A percentile compares a stretch with the other conserved stretches of the same genome.
These are phyloP conservation scores for Populus euphratica DNA, from an alignment of 345 rosid genomes.

Conservation along the genomic window DNA sequence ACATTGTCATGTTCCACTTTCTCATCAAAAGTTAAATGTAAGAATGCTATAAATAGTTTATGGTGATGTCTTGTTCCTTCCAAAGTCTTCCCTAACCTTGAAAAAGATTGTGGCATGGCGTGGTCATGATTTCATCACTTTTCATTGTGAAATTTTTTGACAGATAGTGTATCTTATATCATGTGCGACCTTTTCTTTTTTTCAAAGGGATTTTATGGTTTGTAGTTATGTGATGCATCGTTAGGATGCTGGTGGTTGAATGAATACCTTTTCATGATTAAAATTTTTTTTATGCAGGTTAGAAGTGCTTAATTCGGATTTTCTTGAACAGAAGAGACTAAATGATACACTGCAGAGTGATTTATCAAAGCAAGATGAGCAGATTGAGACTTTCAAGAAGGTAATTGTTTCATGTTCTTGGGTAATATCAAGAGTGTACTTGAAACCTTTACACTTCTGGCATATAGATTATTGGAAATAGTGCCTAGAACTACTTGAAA, in stretches of 20 bases:
- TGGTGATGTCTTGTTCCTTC: not conserved
- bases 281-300: conserved; percentile 42
- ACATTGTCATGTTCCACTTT: not conserved
- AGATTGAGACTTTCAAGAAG: conserved; percentile 52
- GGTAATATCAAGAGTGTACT: conserved; percentile 3
- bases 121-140: not conserved
- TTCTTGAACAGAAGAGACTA: conserved; percentile 52
- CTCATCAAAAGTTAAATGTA: not conserved
- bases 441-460: not conserved
- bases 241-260: not conserved
- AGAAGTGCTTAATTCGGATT: conserved; percentile 60
- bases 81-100: not conserved
- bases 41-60: not conserved
- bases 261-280: conserved; percentile 1
- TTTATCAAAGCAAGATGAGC: conserved; percentile 56
- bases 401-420: conserved; percentile 26
- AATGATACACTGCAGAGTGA: conserved; percentile 57
- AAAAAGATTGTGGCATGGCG: not conserved
- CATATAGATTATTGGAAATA: not conserved
- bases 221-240: not conserved
- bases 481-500: not conserved
- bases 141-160: not conserved
- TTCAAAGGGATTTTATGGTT: not conserved
- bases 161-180: not conserved
- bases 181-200: not conserved